Percentiles rank a stretch among this genome's conserved stretches.
These are phyloP conservation scores for Phaseolus lunatus DNA, from an alignment of 306 rosid genomes.

Conservation along the genomic window DNA sequence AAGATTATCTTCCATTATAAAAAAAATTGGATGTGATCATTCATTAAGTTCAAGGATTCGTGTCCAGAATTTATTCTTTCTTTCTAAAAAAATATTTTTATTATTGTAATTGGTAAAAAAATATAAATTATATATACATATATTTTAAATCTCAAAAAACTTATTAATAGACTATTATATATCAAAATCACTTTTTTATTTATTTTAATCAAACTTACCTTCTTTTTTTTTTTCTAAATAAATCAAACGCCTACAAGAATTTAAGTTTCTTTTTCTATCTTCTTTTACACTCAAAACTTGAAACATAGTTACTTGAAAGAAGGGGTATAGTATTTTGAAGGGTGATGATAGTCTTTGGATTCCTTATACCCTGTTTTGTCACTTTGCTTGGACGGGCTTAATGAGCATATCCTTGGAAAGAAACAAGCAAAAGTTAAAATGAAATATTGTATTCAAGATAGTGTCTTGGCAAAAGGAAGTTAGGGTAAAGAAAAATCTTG, in stretches of 20 bases:
- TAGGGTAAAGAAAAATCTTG: background rate
- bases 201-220: background rate
- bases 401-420: conserved; percentile 14
- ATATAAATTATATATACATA: too few species aligned
- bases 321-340: background rate
- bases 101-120: too few species aligned
- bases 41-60: too few species aligned
- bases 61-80: too few species aligned
- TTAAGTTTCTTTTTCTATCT: background rate
- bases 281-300: conserved; percentile 33
- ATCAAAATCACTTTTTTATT: too few species aligned
- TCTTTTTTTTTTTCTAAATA: background rate
- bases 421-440: conserved; percentile 21
- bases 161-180: too few species aligned
- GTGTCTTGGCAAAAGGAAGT: conserved; percentile 3
- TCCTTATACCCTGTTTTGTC: conserved; percentile 48
- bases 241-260: conserved; percentile 30
- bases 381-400: conserved; percentile 27
- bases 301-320: conserved; percentile 30
- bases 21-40: too few species aligned
- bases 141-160: too few species aligned
- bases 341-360: conserved; percentile 57
- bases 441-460: background rate
- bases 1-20: too few species aligned
- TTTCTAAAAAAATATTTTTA: too few species aligned